Percentiles rank a stretch among this genome's conserved stretches.
Conservation (phyloP, 768 basidiomycete species). For the Amanita rubescens region DNA sequence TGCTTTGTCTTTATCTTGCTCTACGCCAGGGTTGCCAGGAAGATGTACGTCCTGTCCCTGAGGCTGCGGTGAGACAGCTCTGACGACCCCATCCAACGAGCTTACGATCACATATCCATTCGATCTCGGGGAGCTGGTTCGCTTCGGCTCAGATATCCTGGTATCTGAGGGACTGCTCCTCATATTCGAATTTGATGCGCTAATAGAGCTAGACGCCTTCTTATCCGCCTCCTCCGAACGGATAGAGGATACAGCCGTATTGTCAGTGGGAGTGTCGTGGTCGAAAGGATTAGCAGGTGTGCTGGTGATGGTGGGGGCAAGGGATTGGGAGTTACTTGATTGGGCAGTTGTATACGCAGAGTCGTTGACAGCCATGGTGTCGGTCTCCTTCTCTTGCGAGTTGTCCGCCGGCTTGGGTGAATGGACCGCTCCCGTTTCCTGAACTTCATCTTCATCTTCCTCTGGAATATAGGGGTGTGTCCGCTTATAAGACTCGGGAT, state of each 20-base stretch:
- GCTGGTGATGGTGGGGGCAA: not conserved
- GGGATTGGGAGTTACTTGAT: not conserved
- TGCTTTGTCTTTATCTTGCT: not conserved
- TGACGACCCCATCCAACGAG: constrained; percentile 2
- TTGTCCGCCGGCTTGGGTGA: constrained; percentile 12
- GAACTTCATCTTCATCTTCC: constrained; percentile 57
- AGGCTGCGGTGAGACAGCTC: constrained; percentile 3
- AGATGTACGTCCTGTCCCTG: not conserved
- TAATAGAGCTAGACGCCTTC: not conserved
- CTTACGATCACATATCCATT: not conserved
- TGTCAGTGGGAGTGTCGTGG: not conserved
- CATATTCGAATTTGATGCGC: not conserved
- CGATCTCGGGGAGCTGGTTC: constrained; percentile 1
- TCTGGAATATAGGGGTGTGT: constrained; percentile 60
- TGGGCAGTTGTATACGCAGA: not conserved
- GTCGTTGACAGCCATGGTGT: too few species aligned
- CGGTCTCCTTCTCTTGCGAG: not conserved
- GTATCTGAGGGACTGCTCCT: not conserved
- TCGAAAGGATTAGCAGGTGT: not conserved
- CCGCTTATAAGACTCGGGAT: constrained; percentile 29
- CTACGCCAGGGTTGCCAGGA: not conserved
- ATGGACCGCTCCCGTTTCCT: constrained; percentile 15
- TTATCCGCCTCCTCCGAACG: not conserved
- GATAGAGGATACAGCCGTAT: not conserved
- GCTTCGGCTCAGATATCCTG: not conserved